A percentile compares a stretch with the other conserved stretches of the same genome.
phyloP scores from a whole-genome alignment of 2,329 filamentous ascomycete species.

The Blastomyces gilchristii region DNA sequence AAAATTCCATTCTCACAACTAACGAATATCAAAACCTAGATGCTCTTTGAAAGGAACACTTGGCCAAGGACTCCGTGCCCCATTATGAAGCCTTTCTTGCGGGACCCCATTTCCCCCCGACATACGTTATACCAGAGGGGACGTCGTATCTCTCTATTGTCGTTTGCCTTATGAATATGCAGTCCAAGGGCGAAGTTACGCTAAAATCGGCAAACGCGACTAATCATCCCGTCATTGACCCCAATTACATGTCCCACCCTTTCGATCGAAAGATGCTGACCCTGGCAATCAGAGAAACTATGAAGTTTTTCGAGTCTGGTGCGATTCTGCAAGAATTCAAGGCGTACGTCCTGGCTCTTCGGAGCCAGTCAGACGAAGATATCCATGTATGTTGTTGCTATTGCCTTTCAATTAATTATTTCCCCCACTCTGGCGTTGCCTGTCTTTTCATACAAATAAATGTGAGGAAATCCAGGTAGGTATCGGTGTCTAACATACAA shows the following conservation, averaged over 20 bases:
- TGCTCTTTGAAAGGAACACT: constrained; percentile 28
- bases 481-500: not conserved
- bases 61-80: constrained; percentile 41
- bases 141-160: not conserved
- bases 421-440: not conserved
- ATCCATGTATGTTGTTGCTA: constrained; percentile 1
- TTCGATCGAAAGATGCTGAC: constrained; percentile 10
- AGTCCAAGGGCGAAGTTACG: constrained; percentile 11
- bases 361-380: constrained; percentile 7
- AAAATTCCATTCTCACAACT: constrained; percentile 23
- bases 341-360: not conserved
- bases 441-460: not conserved
- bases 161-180: constrained; percentile 10
- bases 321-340: constrained; percentile 1
- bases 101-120: not conserved
- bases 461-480: not conserved
- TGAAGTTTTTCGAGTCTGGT: constrained; percentile 6
- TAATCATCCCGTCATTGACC: constrained; percentile 9
- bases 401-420: not conserved
- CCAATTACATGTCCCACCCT: constrained; percentile 12
- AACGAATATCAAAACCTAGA: constrained; percentile 11
- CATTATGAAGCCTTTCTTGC: constrained; percentile 39
- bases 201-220: constrained; percentile 10
- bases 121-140: not conserved
- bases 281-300: constrained; percentile 3